Percentiles rank a stretch among this genome's conserved stretches.
phyloP scores from a whole-genome alignment of 441 rosid species.

The Pelargonium myrrhifolium region DNA sequence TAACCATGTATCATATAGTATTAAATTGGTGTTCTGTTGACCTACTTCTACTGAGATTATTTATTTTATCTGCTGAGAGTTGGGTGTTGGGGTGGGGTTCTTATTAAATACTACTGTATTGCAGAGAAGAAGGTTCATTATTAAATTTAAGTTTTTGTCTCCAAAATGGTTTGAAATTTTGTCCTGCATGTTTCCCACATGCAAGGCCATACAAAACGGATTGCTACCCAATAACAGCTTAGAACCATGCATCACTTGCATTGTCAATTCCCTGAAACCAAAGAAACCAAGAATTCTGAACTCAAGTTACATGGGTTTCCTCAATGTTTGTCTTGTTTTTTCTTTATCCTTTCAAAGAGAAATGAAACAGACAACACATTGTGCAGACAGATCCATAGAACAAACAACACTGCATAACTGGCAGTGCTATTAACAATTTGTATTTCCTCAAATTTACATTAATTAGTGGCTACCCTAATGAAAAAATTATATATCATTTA shows the following conservation, averaged over 20 bases:
- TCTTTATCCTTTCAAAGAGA: neutral
- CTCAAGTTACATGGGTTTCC: neutral
- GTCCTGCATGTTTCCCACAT: constrained; percentile 26
- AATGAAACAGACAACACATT: neutral
- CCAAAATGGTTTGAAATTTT: neutral
- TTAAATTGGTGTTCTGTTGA: constrained; percentile 2
- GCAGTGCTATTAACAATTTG: constrained; percentile 25
- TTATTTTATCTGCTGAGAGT: constrained; percentile 13
- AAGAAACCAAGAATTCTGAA: neutral
- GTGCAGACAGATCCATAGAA: constrained; percentile 15
- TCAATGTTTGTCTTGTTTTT: neutral
- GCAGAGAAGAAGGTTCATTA: constrained; percentile 23
- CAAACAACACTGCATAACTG: constrained; percentile 19
- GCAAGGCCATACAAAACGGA: constrained; percentile 14
- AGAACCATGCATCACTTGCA: neutral
- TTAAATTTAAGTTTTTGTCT: constrained; percentile 13
- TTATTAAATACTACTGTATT: constrained; percentile 12
- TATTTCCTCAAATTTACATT: constrained; percentile 25
- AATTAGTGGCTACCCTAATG: constrained; percentile 10
- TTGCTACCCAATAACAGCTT: neutral
- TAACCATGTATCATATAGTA: neutral
- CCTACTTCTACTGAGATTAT: constrained; percentile 22
- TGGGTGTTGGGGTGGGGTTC: constrained; percentile 13
- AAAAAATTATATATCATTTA: too few species aligned
- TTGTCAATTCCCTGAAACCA: constrained; percentile 10